Evolutionary conservation across 768 basidiomycete genomes (phyloP).

Genomic region (Lactarius sp.): DNA sequence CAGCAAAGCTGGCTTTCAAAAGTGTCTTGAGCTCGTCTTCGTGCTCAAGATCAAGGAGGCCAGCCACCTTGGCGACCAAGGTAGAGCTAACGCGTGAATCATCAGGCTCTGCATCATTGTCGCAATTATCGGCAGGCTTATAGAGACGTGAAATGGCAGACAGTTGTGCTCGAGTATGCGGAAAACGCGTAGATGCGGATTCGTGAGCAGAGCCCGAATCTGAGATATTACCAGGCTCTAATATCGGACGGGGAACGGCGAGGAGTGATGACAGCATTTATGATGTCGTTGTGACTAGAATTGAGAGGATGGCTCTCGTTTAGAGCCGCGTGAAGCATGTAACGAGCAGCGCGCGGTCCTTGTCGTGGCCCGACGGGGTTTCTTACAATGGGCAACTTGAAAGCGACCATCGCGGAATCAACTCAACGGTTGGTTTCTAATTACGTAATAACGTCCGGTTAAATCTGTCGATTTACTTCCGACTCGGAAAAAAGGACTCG

Average conservation of each 20-base stretch:
- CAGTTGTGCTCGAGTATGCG: conserved; percentile 81
- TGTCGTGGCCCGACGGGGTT: conserved; percentile 7
- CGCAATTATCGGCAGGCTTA: conserved; percentile 54
- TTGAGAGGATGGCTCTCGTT: conserved; percentile 27
- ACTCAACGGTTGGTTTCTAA: conserved; percentile 2
- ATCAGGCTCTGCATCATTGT: conserved; percentile 51
- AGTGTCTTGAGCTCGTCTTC: conserved; percentile 81
- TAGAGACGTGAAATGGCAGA: conserved; percentile 67
- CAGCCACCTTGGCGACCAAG: conserved; percentile 67
- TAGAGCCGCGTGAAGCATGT: conserved; percentile 26
- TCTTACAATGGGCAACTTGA: neutral
- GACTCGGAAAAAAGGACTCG: neutral
- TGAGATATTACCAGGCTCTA: conserved; percentile 22
- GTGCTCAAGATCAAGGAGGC: conserved; percentile 70
- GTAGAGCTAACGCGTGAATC: conserved; percentile 53
- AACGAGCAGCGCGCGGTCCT: conserved; percentile 16
- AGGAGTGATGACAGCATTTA: conserved; percentile 26
- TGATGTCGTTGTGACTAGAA: conserved; percentile 20
- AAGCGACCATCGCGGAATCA: neutral
- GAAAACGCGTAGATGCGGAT: conserved; percentile 46
- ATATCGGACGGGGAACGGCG: conserved; percentile 20
- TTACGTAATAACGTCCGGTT: conserved; percentile 10
- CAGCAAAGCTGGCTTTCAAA: conserved; percentile 60
- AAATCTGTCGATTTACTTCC: conserved; percentile 11
- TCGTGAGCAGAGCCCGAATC: conserved; percentile 21